Percentiles rank a stretch among this genome's conserved stretches.
Conservation (phyloP, 2,329 filamentous ascomycete species). For the Ascomycota sp. region DNA sequence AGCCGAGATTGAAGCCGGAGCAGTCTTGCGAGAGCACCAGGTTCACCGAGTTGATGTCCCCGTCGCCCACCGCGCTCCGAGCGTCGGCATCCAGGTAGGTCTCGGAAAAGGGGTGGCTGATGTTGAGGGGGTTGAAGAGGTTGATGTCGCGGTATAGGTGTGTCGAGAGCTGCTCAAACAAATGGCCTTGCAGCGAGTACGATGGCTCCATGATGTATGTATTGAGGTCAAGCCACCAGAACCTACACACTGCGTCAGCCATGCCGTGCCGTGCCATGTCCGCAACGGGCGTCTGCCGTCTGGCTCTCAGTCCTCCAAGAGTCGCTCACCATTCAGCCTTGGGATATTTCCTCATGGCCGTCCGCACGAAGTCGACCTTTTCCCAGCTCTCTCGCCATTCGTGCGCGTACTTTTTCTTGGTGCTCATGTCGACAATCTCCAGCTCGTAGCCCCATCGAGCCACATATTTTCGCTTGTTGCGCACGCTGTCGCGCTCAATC, state of each 20-base stretch:
- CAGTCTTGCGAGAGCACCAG: slow-evolving; percentile 85
- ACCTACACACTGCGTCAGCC: slow-evolving; percentile 34
- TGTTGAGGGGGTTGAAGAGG: slow-evolving; percentile 84
- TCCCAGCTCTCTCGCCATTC: slow-evolving; percentile 99
- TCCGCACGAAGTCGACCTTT: slow-evolving; percentile 85
- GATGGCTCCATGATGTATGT: slow-evolving; percentile 95
- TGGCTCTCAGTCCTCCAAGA: too few species aligned
- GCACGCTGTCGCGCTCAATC: slow-evolving; percentile 86
- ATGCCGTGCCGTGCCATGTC: too few species aligned
- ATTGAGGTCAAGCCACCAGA: slow-evolving; percentile 97
- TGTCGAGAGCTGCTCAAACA: slow-evolving; percentile 60
- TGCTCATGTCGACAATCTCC: slow-evolving; percentile 95
- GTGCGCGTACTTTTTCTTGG: slow-evolving; percentile 94
- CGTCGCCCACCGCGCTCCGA: slow-evolving; percentile 56
- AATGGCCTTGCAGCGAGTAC: slow-evolving; percentile 72
- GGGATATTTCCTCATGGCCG: slow-evolving; percentile 80
- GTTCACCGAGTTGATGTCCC: slow-evolving; percentile 59
- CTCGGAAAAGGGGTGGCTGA: slow-evolving; percentile 59
- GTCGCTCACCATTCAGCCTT: slow-evolving; percentile 91
- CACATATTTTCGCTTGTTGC: slow-evolving; percentile 83
- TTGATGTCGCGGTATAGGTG: slow-evolving; percentile 91
- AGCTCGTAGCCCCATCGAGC: slow-evolving; percentile 83
- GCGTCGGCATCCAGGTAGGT: slow-evolving; percentile 58
- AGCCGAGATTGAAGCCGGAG: slow-evolving; percentile 86
- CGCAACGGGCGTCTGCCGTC: too few species aligned